These are phyloP conservation scores for Sporothrix variecibatus DNA, from an alignment of 2,329 filamentous ascomycete species.

Conservation along the genomic window DNA sequence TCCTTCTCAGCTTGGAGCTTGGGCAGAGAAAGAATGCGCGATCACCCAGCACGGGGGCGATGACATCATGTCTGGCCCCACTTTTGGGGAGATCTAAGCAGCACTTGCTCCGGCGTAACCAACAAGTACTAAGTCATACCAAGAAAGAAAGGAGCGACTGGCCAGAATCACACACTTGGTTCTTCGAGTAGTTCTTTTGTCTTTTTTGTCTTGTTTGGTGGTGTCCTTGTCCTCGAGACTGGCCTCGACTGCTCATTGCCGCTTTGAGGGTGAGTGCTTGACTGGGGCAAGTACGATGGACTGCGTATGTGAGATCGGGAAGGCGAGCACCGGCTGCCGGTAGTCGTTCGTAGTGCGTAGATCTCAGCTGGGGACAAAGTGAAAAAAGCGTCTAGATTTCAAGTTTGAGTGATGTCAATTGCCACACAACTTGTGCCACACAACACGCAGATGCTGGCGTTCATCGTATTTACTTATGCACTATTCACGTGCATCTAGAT, in stretches of 20 bases:
- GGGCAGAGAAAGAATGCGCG: conserved; percentile 15
- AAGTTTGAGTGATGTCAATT: background rate
- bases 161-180: background rate
- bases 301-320: conserved; percentile 4
- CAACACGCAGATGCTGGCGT: background rate
- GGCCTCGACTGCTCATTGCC: background rate
- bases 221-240: background rate
- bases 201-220: background rate
- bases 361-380: background rate
- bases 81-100: conserved; percentile 17
- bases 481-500: background rate
- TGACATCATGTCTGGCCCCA: conserved; percentile 26
- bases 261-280: conserved; percentile 4
- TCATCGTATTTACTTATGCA: background rate
- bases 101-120: conserved; percentile 4
- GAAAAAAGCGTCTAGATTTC: background rate
- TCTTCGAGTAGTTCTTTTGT: background rate
- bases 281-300: background rate
- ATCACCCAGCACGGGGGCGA: conserved; percentile 5
- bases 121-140: background rate
- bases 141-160: background rate
- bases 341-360: background rate
- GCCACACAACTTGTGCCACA: background rate
- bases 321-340: background rate
- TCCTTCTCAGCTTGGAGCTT: background rate